These are phyloP conservation scores for Candida ponderosae DNA, from an alignment of 805 yeast genomes.

Conservation along the genomic window DNA sequence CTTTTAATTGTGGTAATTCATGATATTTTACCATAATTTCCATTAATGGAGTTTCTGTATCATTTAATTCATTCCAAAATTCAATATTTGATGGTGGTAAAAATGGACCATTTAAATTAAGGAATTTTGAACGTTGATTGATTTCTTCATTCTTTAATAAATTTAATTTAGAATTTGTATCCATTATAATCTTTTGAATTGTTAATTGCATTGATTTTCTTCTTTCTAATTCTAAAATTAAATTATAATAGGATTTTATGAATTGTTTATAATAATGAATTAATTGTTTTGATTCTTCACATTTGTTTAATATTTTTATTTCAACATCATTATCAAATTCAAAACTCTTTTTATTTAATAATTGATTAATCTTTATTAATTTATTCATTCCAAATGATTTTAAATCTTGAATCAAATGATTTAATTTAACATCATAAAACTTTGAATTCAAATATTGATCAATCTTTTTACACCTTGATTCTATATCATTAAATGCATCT, in stretches of 20 bases:
- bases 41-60: constrained; percentile 17
- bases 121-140: constrained; percentile 32
- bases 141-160: constrained; percentile 36
- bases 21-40: constrained; percentile 17
- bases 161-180: constrained; percentile 32
- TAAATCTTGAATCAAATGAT: constrained; percentile 14
- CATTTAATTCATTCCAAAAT: constrained; percentile 38
- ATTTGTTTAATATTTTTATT: constrained; percentile 8
- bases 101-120: constrained; percentile 41
- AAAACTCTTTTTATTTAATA: constrained; percentile 8
- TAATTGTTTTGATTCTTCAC: constrained; percentile 24
- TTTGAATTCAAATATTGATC: constrained; percentile 24
- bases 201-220: constrained; percentile 33
- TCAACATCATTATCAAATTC: constrained; percentile 1
- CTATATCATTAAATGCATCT: constrained; percentile 26
- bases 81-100: constrained; percentile 47
- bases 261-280: constrained; percentile 44
- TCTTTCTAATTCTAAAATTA: constrained; percentile 46
- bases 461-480: constrained; percentile 12
- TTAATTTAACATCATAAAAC: constrained; percentile 17
- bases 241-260: constrained; percentile 40
- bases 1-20: constrained; percentile 18
- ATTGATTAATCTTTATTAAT: constrained; percentile 5
- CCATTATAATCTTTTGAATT: constrained; percentile 31
- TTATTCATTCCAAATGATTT: constrained; percentile 15